These are phyloP conservation scores for Trichosporon sp. DNA, from an alignment of 1,284 basidiomycete species.

Conservation along the genomic window DNA sequence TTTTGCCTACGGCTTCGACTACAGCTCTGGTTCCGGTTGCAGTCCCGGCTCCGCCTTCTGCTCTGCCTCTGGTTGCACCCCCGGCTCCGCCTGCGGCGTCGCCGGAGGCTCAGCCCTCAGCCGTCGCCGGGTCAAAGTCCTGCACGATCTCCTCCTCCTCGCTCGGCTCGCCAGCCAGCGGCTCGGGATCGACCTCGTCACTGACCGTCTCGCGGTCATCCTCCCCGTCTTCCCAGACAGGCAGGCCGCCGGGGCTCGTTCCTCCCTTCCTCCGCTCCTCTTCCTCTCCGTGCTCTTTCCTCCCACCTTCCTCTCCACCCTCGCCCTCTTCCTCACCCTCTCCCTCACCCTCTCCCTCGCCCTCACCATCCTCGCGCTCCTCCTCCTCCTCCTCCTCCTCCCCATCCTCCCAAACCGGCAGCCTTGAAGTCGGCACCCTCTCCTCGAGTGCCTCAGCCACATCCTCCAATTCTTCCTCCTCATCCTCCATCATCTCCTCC, in stretches of 20 bases:
- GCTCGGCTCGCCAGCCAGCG: background rate
- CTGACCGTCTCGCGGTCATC: background rate
- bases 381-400: background rate
- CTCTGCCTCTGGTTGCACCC: background rate
- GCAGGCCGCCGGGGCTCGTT: background rate
- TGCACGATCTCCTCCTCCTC: background rate
- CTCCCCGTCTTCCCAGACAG: background rate
- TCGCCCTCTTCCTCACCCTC: conserved; percentile 11
- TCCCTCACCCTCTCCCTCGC: conserved; percentile 32
- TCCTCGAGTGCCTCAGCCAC: conserved; percentile 10
- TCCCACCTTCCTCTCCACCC: conserved; percentile 1
- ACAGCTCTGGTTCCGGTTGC: too few species aligned
- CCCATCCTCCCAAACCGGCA: conserved; percentile 10
- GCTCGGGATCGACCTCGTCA: background rate
- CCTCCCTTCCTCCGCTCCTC: too few species aligned
- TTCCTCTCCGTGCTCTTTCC: too few species aligned
- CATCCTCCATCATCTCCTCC: conserved; percentile 8
- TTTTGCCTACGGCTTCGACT: too few species aligned
- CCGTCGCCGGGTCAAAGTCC: background rate
- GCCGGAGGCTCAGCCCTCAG: background rate
- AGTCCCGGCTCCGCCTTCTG: too few species aligned
- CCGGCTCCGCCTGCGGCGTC: background rate
- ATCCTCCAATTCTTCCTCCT: conserved; percentile 11
- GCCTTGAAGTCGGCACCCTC: background rate
- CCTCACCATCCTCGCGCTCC: conserved; percentile 20